A percentile compares a stretch with the other conserved stretches of the same genome.
Conservation (phyloP, 306 rosid species). For the barrel medic (Medicago truncatula) region DNA sequence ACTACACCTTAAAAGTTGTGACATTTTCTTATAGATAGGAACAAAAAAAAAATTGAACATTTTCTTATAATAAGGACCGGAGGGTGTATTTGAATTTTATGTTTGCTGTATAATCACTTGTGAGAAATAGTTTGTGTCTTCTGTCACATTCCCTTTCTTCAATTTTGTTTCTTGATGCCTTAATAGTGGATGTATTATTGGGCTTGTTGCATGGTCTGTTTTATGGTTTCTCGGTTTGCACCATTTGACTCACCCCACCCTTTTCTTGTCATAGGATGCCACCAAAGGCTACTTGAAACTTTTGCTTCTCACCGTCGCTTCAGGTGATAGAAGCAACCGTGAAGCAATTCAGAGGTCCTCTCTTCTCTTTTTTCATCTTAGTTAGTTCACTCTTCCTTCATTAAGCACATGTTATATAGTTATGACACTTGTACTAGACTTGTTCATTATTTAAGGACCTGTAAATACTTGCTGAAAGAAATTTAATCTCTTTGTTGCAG, state of each 20-base stretch:
- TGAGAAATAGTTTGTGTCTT: slow-evolving; percentile 33
- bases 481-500: slow-evolving; percentile 55
- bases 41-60: no score
- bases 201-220: slow-evolving; percentile 9
- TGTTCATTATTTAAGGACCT: slow-evolving; percentile 32
- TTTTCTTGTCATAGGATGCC: slow-evolving; percentile 73
- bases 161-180: slow-evolving; percentile 29
- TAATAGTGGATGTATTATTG: slow-evolving; percentile 10
- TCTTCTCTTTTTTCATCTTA: slow-evolving; percentile 1
- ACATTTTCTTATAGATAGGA: no score
- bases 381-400: slow-evolving; percentile 25
- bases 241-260: slow-evolving; percentile 25
- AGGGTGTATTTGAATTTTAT: slow-evolving; percentile 30
- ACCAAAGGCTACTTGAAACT: slow-evolving; percentile 95
- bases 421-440: slow-evolving; percentile 27
- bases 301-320: slow-evolving; percentile 89
- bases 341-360: slow-evolving; percentile 94
- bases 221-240: slow-evolving; percentile 30
- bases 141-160: slow-evolving; percentile 21
- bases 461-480: slow-evolving; percentile 31
- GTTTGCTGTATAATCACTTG: slow-evolving; percentile 3
- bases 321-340: slow-evolving; percentile 81
- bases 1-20: no score
- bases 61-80: no score
- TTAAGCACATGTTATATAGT: slow-evolving; percentile 17